Percentiles rank a stretch among this genome's conserved stretches.
Evolutionary conservation across 2,329 filamentous ascomycete species (phyloP).

Genomic region (Epichloe baconii): DNA sequence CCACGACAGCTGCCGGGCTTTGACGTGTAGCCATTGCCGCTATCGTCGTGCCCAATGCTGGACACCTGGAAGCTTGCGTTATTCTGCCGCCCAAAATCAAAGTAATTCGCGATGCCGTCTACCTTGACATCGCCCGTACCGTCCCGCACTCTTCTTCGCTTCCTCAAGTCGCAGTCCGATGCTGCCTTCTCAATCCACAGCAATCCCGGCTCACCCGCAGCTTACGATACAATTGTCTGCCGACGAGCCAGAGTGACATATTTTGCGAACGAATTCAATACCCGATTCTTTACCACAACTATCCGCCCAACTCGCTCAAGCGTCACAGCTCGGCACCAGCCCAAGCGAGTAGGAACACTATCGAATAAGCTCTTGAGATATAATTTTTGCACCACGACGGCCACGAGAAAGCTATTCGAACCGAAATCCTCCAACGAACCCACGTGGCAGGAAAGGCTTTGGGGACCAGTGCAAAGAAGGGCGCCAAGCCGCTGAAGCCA

Average conservation of each 20-base stretch:
- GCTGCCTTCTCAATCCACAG: slow-evolving; percentile 35
- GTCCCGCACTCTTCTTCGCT: slow-evolving; percentile 51
- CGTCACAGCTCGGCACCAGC: not conserved
- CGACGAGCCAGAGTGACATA: slow-evolving; percentile 9
- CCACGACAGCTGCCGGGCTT: not conserved
- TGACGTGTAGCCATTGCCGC: slow-evolving; percentile 5
- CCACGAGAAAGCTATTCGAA: slow-evolving; percentile 9
- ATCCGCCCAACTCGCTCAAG: not conserved
- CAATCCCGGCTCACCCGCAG: slow-evolving; percentile 6
- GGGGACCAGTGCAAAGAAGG: slow-evolving; percentile 25
- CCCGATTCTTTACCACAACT: not conserved
- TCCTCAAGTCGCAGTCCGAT: slow-evolving; percentile 59
- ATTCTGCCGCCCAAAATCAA: slow-evolving; percentile 4
- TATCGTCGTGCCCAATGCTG: slow-evolving; percentile 7
- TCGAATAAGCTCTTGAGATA: not conserved
- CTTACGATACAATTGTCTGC: slow-evolving; percentile 9
- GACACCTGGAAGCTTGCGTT: not conserved
- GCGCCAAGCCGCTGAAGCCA: slow-evolving; percentile 32
- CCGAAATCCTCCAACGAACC: slow-evolving; percentile 13
- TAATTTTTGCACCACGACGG: slow-evolving; percentile 17
- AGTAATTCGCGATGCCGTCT: slow-evolving; percentile 28
- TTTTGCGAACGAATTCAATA: not conserved
- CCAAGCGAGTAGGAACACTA: not conserved
- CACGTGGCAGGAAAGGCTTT: slow-evolving; percentile 37
- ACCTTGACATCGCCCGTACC: slow-evolving; percentile 33